phyloP scores from a whole-genome alignment of 202 grass and related monocot genomes.

The Schoenoplectus tabernaemontani region DNA sequence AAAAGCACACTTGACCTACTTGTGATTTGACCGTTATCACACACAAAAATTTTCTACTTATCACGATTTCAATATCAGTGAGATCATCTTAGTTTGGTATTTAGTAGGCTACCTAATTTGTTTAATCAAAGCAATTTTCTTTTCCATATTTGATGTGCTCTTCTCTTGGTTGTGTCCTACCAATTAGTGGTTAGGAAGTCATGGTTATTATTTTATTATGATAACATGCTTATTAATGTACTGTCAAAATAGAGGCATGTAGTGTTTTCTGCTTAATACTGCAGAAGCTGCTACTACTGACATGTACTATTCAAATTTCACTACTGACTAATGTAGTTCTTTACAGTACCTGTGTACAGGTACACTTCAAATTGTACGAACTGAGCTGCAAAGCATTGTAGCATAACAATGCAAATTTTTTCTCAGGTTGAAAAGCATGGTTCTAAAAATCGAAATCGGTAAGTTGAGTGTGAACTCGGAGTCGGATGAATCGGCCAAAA shows the following conservation, averaged over 20 bases:
- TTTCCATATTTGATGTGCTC: neutral
- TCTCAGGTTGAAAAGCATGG: neutral
- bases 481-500: too few relatives aligned
- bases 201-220: neutral
- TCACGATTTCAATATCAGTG: neutral
- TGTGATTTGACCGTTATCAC: neutral
- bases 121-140: neutral
- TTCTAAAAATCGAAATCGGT: too few relatives aligned
- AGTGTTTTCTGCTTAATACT: neutral
- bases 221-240: neutral
- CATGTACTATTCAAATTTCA: neutral
- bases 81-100: slow-evolving; percentile 20
- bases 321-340: neutral
- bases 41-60: neutral
- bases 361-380: neutral
- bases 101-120: slow-evolving; percentile 11
- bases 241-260: neutral
- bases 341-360: neutral
- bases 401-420: neutral
- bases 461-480: too few relatives aligned
- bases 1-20: neutral
- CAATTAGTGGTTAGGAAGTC: neutral
- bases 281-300: neutral
- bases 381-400: neutral
- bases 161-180: neutral